Base-by-base conservation (phyloP, 1,284 basidiomycete species). In the Grifola frondosa region DNA sequence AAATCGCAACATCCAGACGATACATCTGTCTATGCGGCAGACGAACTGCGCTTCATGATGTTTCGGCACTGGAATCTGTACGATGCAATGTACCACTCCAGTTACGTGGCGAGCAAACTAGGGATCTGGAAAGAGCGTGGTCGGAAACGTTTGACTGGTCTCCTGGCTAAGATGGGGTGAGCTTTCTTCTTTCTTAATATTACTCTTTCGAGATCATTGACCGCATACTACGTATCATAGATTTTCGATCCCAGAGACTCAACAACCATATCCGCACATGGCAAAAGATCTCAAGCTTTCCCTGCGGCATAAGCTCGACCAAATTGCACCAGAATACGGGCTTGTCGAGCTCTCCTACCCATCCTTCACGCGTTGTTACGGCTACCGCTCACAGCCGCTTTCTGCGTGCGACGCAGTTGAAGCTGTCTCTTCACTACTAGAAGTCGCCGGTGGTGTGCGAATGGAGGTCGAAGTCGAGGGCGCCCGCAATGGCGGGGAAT, bases 91-190 rank as follows among this genome's bases (percentile, higher is more conserved):
- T 88, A 89, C 60, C 96, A 99, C 63, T 97, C 94, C 1, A 88
- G 88, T 50, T 99, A 99, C 59, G 88, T 99, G 12, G 96, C 95
- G 1, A 86, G 88, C 30, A 94, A 95, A 64, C 77, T 99, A 52
- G 93, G 93, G 2, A 89, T 97, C 38, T 99, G 97, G 97, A 90
- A 90, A 59, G 96, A 99, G 62, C 81, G 83, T 40, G 97, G 97
- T 4, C 75, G 88, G 46, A 94, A 92, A 62, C 81, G 86, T 49
- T 68, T 99, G 38, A 91, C 89, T 2, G 95, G 95, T 1, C 70
- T 99, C 46, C 72, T 99, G 24, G 97, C 97, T 20, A 99, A 99
- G 74, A 99, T 99, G 94, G 97, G 97, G 93, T 96, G 64, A 51
- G 80, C 70, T n/a, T n/a, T 37, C 26, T 26, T 42, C 26, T 30